These are phyloP conservation scores for Bipolaris victoriae DNA, from an alignment of 2,329 filamentous ascomycete genomes.

Conservation along the genomic window DNA sequence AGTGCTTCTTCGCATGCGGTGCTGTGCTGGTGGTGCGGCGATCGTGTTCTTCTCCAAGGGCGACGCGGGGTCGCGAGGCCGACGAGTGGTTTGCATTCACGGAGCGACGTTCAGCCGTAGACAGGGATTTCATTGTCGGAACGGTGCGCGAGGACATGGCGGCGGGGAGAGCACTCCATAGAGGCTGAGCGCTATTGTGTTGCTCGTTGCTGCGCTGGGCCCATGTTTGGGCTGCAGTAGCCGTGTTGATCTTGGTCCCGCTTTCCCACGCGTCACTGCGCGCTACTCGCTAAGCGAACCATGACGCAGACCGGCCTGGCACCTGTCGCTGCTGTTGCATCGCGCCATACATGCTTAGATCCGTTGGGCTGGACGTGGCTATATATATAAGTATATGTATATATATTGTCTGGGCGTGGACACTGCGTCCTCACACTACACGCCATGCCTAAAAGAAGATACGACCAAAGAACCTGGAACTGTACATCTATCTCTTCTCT, in stretches of 20 bases:
- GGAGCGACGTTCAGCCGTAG: constrained; percentile 41
- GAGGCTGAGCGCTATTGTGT: constrained; percentile 18
- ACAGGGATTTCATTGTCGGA: constrained; percentile 36
- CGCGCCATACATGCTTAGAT: too few relatives aligned
- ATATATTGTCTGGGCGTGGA: background rate
- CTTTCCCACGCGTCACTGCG: constrained; percentile 21
- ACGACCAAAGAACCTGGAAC: too few relatives aligned
- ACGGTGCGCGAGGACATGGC: constrained; percentile 46
- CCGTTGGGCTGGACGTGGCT: too few relatives aligned
- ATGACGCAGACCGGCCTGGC: constrained; percentile 21
- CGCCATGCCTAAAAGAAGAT: too few relatives aligned
- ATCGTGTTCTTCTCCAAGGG: constrained; percentile 43
- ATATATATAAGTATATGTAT: background rate
- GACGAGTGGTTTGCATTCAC: constrained; percentile 42
- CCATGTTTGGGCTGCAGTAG: constrained; percentile 28
- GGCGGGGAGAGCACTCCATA: constrained; percentile 35
- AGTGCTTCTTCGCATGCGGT: constrained; percentile 40
- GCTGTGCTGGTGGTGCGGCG: constrained; percentile 30
- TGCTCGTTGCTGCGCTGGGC: constrained; percentile 28
- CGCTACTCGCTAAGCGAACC: constrained; percentile 22
- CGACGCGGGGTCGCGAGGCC: constrained; percentile 46
- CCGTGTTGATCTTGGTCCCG: constrained; percentile 24
- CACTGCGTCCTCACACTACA: background rate
- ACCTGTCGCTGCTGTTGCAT: background rate
- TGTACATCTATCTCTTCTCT: too few relatives aligned